Percentiles rank a stretch among this genome's conserved stretches.
Conservation (phyloP, 306 rosid species). For the Chamaecrista fasciculata region DNA sequence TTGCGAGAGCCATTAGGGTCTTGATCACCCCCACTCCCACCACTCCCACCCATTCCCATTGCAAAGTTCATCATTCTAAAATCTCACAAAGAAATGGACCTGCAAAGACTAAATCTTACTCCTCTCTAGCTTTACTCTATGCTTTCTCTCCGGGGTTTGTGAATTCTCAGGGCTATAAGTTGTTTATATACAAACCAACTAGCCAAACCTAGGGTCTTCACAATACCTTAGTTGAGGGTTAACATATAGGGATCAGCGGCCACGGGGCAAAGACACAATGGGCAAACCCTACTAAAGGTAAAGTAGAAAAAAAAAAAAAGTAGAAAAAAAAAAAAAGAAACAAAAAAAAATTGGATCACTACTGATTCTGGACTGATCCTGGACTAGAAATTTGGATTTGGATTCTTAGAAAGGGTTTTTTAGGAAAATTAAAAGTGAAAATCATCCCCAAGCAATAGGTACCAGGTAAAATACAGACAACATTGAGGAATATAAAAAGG, state of each 20-base stretch:
- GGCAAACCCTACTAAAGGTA: neutral
- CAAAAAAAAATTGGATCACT: neutral
- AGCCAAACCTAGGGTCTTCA: neutral
- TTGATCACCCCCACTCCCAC: constrained; percentile 30
- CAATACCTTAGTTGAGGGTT: neutral
- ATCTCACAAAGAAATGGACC: neutral
- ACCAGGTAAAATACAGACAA: neutral
- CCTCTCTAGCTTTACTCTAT: neutral
- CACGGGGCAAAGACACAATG: neutral
- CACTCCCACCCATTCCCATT: constrained; percentile 13
- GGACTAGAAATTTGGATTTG: neutral
- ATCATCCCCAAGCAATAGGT: neutral
- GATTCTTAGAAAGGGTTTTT: neutral
- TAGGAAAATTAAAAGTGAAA: neutral
- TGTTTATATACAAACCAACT: neutral
- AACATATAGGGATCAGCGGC: neutral
- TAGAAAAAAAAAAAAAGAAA: no score
- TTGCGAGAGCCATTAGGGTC: constrained; percentile 25
- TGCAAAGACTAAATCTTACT: neutral
- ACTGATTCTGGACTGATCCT: neutral
- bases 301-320: neutral
- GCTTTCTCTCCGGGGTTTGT: neutral
- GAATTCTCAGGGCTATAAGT: neutral
- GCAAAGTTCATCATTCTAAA: constrained; percentile 28
- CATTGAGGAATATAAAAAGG: neutral